phyloP scores from a whole-genome alignment of 495 filamentous ascomycete species.

The Delitschia confertaspora region DNA sequence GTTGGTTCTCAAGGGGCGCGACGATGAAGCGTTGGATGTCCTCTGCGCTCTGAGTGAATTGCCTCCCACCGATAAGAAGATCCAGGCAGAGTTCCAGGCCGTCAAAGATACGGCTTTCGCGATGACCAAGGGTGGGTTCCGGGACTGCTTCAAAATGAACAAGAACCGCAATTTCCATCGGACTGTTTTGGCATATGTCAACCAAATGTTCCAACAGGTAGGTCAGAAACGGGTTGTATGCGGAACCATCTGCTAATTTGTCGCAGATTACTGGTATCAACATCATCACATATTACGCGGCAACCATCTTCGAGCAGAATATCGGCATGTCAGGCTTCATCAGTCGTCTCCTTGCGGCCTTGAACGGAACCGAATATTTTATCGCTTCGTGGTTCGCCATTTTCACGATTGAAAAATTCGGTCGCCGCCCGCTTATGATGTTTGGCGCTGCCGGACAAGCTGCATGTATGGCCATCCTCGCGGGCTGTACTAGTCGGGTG shows the following conservation, averaged over 20 bases:
- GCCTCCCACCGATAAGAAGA: conserved; percentile 43
- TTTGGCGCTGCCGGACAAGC: conserved; percentile 72
- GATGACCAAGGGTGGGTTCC: conserved; percentile 55
- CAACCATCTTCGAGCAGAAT: conserved; percentile 51
- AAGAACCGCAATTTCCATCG: conserved; percentile 69
- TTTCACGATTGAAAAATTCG: conserved; percentile 71
- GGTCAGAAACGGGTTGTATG: neutral
- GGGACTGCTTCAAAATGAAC: conserved; percentile 63
- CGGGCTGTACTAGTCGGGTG: conserved; percentile 27
- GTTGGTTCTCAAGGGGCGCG: conserved; percentile 54
- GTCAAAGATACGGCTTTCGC: conserved; percentile 72
- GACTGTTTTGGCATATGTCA: conserved; percentile 59
- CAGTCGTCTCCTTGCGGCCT: conserved; percentile 36
- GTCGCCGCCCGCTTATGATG: conserved; percentile 72
- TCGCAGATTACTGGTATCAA: conserved; percentile 53
- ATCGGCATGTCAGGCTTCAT: conserved; percentile 41
- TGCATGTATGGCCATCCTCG: conserved; percentile 76
- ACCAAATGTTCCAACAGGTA: conserved; percentile 73
- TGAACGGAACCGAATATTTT: conserved; percentile 55
- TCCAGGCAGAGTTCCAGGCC: conserved; percentile 55
- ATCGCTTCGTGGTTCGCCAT: conserved; percentile 72
- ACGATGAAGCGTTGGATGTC: conserved; percentile 56
- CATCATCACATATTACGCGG: conserved; percentile 52
- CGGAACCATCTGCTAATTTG: neutral
- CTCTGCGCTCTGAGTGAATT: conserved; percentile 51